Percentiles rank a stretch among this genome's conserved stretches.
phyloP scores from a whole-genome alignment of 306 rosid species.

The Lathyrus aphaca region DNA sequence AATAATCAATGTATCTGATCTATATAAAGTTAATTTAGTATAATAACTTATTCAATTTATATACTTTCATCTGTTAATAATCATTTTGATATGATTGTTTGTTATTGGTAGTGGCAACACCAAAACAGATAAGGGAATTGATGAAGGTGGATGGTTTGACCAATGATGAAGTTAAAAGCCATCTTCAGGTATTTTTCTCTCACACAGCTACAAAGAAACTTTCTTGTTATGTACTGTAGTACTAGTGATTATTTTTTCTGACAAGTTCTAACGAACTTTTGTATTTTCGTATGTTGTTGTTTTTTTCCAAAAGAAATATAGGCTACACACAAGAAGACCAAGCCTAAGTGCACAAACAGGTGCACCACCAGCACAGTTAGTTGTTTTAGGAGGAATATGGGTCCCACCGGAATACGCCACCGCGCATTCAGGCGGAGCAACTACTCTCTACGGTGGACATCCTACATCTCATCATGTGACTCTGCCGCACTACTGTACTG shows the following conservation, averaged over 20 bases:
- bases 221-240: constrained; percentile 22
- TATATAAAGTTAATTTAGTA: too few relatives aligned
- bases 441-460: constrained; percentile 72
- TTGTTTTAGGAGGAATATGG: constrained; percentile 94
- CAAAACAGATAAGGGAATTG: constrained; percentile 96
- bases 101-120: constrained; percentile 71
- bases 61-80: too few relatives aligned
- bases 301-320: constrained; percentile 48
- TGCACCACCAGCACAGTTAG: constrained; percentile 73
- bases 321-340: constrained; percentile 95
- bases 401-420: constrained; percentile 92
- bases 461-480: constrained; percentile 61
- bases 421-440: constrained; percentile 51
- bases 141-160: constrained; percentile 99
- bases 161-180: constrained; percentile 99
- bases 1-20: too few relatives aligned
- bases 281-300: neutral
- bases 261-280: constrained; percentile 28
- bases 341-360: constrained; percentile 90
- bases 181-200: constrained; percentile 76
- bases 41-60: too few relatives aligned
- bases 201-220: constrained; percentile 10
- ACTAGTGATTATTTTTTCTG: constrained; percentile 34
- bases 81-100: too few relatives aligned
- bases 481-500: constrained; percentile 64